Conservation (phyloP, 495 filamentous ascomycete species). For the Cairneyella variabilis region DNA sequence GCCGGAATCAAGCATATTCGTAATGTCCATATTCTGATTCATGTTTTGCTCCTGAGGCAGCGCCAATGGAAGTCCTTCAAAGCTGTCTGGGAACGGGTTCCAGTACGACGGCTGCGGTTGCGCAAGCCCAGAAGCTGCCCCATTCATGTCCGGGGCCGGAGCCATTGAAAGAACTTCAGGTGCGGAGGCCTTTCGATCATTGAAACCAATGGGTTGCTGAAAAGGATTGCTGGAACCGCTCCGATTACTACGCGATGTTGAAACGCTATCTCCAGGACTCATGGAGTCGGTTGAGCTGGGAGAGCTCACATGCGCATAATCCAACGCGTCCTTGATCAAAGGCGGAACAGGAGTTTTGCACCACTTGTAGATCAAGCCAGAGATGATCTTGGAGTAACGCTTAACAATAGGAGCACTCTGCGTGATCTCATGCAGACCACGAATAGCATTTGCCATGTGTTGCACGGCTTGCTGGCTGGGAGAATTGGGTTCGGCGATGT, state of each 20-base stretch:
- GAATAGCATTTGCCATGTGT: constrained; percentile 12
- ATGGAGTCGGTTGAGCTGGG: too few species aligned
- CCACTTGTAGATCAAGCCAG: not conserved
- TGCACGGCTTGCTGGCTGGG: constrained; percentile 4
- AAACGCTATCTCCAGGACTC: too few species aligned
- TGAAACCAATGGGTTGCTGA: too few species aligned
- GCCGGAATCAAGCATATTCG: constrained; percentile 9
- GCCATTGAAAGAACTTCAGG: constrained; percentile 6
- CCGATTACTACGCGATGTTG: too few species aligned
- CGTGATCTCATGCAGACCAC: constrained; percentile 22
- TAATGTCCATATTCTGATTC: constrained; percentile 17
- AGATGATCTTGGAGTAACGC: not conserved
- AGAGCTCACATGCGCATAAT: too few species aligned
- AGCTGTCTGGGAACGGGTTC: constrained; percentile 22
- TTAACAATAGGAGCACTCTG: not conserved
- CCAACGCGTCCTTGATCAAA: too few species aligned
- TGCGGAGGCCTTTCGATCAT: not conserved
- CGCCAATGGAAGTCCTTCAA: constrained; percentile 20
- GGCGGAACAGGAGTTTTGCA: too few species aligned
- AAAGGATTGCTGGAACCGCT: too few species aligned
- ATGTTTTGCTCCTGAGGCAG: not conserved
- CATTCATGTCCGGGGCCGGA: not conserved
- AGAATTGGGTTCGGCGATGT: constrained; percentile 21
- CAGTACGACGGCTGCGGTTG: constrained; percentile 13
- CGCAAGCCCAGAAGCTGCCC: not conserved